Base-by-base conservation (phyloP, 2,329 filamentous ascomycete species). In the Penicillium sp. region DNA sequence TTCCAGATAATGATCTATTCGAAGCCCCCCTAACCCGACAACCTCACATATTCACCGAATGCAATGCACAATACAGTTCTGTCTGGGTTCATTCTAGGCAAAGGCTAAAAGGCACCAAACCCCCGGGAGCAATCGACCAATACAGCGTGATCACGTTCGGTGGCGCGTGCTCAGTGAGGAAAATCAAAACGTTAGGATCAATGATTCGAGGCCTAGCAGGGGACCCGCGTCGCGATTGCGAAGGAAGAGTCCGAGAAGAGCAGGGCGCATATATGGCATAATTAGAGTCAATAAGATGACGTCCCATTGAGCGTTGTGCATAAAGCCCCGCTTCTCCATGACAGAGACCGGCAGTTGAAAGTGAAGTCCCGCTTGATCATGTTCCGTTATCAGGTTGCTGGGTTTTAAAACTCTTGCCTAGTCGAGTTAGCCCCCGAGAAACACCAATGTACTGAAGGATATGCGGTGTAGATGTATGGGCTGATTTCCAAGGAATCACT, bases 141-240 rank as follows among this genome's bases (percentile, higher is more conserved):
- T 47, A 29, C 15, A 24, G 29, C n/a, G 13, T 20, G 42, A 20
- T 33, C 25, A 47, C 46, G 49, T 51, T 51, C 33, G 18, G 44
- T 51, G 49, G 49, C 44, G 49, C 24, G 40, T 18, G 29, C n/a
- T 51, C 39, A 35, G 15, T 44, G 49, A 44, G 41, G 24, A 28
- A 15, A 23, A 6, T 29, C 4, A 18, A 25, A 28, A 27, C 31
- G 18, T 31, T 41, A 24, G 18, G 39, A 10, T 25, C 15, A 24
- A 33, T 15, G 24, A 39, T 28, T 40, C 15, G 39, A 15, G 25
- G 9, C 46, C 31, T 9, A 28, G 27, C 32, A 15, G 32, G 32
- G n/a, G 18, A n/a, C 15, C 24, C 23, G 12, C 40, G 37, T 10
- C 18, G 4, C 10, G 23, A n/a, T 31, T 20, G 7, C 4, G n/a